Base-by-base conservation (phyloP, 352 stramenopile genomes). In the Phytophthora melonis region DNA sequence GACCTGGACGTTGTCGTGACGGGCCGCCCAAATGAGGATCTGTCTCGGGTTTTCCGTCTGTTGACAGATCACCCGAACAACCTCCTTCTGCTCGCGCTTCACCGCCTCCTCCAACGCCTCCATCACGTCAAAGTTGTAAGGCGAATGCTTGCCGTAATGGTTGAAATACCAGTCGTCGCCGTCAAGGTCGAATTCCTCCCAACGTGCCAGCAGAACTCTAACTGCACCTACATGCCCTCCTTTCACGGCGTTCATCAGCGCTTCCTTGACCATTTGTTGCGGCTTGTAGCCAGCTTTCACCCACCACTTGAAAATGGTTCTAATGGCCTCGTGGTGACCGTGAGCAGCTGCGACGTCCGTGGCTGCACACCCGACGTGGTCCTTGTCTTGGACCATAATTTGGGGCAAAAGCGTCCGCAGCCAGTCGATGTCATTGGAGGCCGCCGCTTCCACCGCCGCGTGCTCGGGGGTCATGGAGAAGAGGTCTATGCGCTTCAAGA, bases 71-170 rank as follows among this genome's bases (percentile, higher is more conserved):
- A 45, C 58, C 25, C 41, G 36, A 41, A 36, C 39, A 18, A 63
- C 9, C 4, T 54, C 18, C 21, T 54, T 18, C 5, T 63, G 21
- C 16, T 63, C 30, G 39, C 36, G 54, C 6, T 30, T 41, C 36
- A 63, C 58, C 6, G 57, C 57, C 36, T 39, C 49, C 58, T 54
- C 58, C 16, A 63, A 11, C 14, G 41, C 58, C 23, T 54, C 39
- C 14, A 63, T 30, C 23, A 27, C 25, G 23, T 63, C 58, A 41
- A 63, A 39, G 13, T 55, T 11, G 23, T 63, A 63, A 27, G 39
- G 39, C 39, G 39, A 45, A 13, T 45, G 39, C 39, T 45, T 45
- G 39, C 13, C 39, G 4, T 45, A 16, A 41, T 54, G 39, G 5
- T 52, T 52, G 32, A 52, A 62, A 62, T 9, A 6, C 39, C 39